Conservation (phyloP, 257 asterid species). For the Solanum medicagineum region DNA sequence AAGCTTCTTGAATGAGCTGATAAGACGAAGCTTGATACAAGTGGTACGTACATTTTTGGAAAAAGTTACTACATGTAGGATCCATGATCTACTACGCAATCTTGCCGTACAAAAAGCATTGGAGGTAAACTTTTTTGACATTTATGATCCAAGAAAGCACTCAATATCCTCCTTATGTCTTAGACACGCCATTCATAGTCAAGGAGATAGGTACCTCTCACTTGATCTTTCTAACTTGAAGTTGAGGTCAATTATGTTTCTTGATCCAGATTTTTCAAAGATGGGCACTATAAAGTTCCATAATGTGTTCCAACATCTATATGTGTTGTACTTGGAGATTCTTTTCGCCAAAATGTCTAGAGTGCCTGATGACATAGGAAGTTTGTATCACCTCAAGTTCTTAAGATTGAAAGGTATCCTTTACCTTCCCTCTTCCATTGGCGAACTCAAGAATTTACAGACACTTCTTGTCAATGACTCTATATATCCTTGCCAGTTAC, state of each 20-base stretch:
- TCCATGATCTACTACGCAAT: not conserved
- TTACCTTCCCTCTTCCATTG: not conserved
- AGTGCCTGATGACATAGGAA: not conserved
- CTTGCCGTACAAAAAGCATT: not conserved
- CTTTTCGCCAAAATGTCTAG: too few species aligned
- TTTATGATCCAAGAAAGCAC: not conserved
- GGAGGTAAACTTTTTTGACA: not conserved
- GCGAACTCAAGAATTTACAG: not conserved
- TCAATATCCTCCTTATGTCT: not conserved
- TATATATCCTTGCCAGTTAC: too few species aligned
- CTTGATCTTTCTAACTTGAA: not conserved
- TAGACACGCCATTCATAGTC: not conserved
- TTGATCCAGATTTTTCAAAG: not conserved
- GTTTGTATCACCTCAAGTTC: not conserved
- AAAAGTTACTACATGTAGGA: not conserved
- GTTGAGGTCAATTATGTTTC: not conserved
- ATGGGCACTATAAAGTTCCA: not conserved
- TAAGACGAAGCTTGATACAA: not conserved
- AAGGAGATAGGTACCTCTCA: not conserved
- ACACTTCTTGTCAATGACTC: not conserved
- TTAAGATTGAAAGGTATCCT: not conserved
- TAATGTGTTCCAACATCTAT: not conserved
- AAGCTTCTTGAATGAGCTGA: not conserved
- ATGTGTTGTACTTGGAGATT: not conserved
- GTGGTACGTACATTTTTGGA: not conserved